Conservation (phyloP, 176 grass and related monocot genomes). For the Typha latifolia region DNA sequence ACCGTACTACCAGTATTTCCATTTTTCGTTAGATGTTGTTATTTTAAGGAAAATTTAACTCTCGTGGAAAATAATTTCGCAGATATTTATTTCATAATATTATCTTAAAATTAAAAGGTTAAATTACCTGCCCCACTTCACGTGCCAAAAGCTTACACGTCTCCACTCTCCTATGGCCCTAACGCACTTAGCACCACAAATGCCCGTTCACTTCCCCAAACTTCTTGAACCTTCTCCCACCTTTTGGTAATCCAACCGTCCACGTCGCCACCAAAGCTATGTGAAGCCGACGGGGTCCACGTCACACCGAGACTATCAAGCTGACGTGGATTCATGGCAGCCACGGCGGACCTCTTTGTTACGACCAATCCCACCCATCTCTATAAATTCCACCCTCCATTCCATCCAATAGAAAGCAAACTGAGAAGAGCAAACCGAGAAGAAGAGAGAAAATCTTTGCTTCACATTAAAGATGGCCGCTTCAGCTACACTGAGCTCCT, state of each 20-base stretch:
- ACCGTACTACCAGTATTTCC: no score
- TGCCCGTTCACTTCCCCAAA: no score
- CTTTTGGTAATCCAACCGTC: background rate
- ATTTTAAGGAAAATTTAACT: no score
- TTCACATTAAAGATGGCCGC: background rate
- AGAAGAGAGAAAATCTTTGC: no score
- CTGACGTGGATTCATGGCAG: background rate
- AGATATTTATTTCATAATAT: no score
- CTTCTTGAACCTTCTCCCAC: conserved; percentile 3
- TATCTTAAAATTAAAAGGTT: no score
- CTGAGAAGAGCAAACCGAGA: no score
- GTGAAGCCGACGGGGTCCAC: conserved; percentile 1
- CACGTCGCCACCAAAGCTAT: conserved; percentile 7
- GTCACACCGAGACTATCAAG: background rate
- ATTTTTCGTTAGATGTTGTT: no score
- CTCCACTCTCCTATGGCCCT: background rate
- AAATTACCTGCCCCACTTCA: conserved; percentile 2
- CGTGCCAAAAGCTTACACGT: conserved; percentile 9
- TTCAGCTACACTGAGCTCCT: conserved; percentile 10
- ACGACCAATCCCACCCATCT: background rate
- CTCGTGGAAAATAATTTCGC: no score
- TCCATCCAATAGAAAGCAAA: no score
- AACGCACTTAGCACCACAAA: background rate
- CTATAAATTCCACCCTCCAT: background rate
- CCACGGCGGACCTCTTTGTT: background rate